Conservation (phyloP, 306 rosid species). For the Astragalus membranaceus region DNA sequence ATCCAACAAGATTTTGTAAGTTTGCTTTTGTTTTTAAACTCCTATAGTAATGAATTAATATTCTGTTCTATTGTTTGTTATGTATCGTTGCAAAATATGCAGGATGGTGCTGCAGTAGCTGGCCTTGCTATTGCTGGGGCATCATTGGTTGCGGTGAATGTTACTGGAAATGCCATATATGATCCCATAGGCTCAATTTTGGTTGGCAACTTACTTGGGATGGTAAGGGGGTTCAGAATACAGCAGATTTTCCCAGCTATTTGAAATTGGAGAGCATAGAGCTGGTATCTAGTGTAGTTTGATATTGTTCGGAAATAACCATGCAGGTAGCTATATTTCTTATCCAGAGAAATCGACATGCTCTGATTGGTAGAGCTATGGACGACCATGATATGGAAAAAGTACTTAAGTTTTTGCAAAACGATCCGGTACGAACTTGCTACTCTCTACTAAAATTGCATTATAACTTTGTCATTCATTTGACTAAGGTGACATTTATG, state of each 20-base stretch:
- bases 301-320: constrained; percentile 15
- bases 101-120: constrained; percentile 98
- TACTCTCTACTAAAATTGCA: constrained; percentile 3
- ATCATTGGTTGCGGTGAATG: constrained; percentile 76
- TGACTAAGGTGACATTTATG: constrained; percentile 22
- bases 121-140: constrained; percentile 93
- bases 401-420: constrained; percentile 81
- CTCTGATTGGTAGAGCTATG: constrained; percentile 97
- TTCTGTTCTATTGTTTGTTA: neutral
- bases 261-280: neutral
- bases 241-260: neutral
- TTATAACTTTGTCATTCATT: constrained; percentile 3
- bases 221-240: constrained; percentile 54
- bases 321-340: constrained; percentile 97
- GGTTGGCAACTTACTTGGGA: constrained; percentile 95
- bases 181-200: constrained; percentile 92
- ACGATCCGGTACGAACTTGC: constrained; percentile 65
- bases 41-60: neutral
- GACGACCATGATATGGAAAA: constrained; percentile 92
- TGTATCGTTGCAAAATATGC: constrained; percentile 33
- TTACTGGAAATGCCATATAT: constrained; percentile 87
- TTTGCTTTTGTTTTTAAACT: neutral
- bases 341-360: constrained; percentile 96
- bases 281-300: constrained; percentile 3
- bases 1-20: neutral